Evolutionary conservation across 2,329 filamentous ascomycete genomes (phyloP).

Genomic region (Aplosporella prunicola): DNA sequence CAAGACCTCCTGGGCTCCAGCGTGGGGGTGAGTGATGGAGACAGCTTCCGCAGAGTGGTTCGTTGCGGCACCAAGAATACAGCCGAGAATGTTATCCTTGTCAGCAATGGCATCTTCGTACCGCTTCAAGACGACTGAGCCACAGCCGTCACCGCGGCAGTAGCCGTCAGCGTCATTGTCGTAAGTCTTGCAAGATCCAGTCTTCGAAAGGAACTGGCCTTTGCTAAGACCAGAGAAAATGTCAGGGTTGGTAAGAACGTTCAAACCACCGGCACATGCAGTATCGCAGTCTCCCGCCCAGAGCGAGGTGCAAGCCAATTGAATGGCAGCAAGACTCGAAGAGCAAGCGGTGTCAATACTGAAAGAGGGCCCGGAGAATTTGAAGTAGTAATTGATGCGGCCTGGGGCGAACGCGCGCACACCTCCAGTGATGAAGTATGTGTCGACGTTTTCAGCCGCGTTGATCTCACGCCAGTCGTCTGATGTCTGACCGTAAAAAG

Average conservation of each 20-base stretch:
- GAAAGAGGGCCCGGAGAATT: constrained; percentile 63
- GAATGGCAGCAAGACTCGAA: constrained; percentile 62
- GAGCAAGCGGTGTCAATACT: constrained; percentile 73
- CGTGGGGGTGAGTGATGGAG: constrained; percentile 77
- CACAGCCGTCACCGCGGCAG: constrained; percentile 69
- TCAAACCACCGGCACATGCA: constrained; percentile 68
- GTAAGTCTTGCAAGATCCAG: constrained; percentile 69
- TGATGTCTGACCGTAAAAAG: constrained; percentile 65
- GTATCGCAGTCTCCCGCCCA: constrained; percentile 72
- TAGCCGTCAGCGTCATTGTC: constrained; percentile 75
- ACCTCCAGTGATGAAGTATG: constrained; percentile 57
- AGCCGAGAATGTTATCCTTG: constrained; percentile 61
- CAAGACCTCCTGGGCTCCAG: constrained; percentile 61
- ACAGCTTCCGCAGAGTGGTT: constrained; percentile 76
- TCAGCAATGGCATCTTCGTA: constrained; percentile 69
- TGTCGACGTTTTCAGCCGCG: constrained; percentile 60
- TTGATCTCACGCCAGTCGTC: constrained; percentile 74
- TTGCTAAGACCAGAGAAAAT: constrained; percentile 67
- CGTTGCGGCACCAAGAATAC: constrained; percentile 64
- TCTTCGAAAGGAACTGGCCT: constrained; percentile 70
- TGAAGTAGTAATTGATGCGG: constrained; percentile 67
- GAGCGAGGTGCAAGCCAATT: constrained; percentile 62
- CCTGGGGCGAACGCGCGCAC: constrained; percentile 53
- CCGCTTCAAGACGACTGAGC: constrained; percentile 66
- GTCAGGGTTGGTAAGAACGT: constrained; percentile 71